phyloP scores from a whole-genome alignment of 768 basidiomycete genomes.

The Tephrocybe sp. region DNA sequence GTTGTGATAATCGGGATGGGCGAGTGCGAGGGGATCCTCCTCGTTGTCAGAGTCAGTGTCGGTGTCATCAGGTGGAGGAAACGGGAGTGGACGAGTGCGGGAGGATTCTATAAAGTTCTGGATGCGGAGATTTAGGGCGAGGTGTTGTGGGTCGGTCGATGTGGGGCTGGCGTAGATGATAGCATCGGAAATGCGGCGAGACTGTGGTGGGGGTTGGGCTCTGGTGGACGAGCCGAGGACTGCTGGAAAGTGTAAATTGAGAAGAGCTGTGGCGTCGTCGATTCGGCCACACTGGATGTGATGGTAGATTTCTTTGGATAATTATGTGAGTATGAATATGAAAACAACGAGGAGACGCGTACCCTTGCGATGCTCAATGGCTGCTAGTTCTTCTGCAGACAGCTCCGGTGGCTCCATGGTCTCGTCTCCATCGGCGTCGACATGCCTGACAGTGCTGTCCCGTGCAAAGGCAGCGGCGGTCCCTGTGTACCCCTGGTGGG shows the following conservation, averaged over 20 bases:
- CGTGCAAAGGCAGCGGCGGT: constrained; percentile 68
- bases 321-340: too few relatives aligned
- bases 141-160: constrained; percentile 70
- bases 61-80: constrained; percentile 25
- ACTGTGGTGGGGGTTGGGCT: neutral
- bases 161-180: constrained; percentile 54
- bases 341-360: too few relatives aligned
- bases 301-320: constrained; percentile 61
- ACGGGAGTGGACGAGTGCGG: constrained; percentile 64
- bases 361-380: constrained; percentile 57
- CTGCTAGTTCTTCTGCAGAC: constrained; percentile 39
- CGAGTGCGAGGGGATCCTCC: constrained; percentile 12
- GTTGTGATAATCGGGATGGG: constrained; percentile 3
- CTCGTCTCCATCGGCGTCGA: constrained; percentile 73
- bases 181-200: constrained; percentile 26
- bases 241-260: constrained; percentile 11
- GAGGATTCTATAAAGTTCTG: constrained; percentile 85
- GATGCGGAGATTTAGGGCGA: constrained; percentile 82
- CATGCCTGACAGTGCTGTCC: constrained; percentile 58
- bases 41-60: neutral
- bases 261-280: constrained; percentile 52
- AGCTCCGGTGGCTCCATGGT: constrained; percentile 32
- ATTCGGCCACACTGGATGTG: constrained; percentile 76
- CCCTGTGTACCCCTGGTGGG: constrained; percentile 67
- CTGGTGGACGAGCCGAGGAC: constrained; percentile 29